Base-by-base conservation (phyloP, 2,329 filamentous ascomycete species). In the Cladosporium sp. region DNA sequence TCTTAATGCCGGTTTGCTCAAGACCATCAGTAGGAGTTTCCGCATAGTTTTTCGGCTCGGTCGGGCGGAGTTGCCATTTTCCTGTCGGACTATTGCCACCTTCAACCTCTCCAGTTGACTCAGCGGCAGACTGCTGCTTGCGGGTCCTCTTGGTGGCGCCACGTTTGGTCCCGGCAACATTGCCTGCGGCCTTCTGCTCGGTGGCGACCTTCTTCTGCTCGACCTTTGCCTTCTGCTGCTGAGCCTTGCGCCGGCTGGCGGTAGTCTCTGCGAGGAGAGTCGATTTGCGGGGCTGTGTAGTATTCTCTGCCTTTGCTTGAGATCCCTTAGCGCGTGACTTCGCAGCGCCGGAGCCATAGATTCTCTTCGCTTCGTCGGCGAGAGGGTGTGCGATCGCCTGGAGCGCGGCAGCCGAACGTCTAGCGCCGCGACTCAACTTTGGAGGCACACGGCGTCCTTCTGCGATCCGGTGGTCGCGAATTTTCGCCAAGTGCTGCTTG, bases 401-500 rank as follows among this genome's bases (percentile, higher is more conserved):
- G 35, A 28, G 22, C 22, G 4, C n/a, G 2, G 22, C 14, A 4
- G n/a, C 22, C 43, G 55, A 9, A 13, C 48, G 48, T 14, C 32
- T 43, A 10, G 48, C 40, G 11, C 43, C 51, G 32, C 51, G 56
- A 4, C 58, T 53, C 9, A 59, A 49, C 52, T 56, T 56, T 1
- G 59, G 58, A 4, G 63, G 63, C 10, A 66, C 61, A 9, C 33
- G 33, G 9, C 56, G 49, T 1, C 56, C 50, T 9, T 44, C 42
- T 2, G 41, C 43, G 2, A 49, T 52, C 16, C 63, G 63, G 9
- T 53, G 59, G 22, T 55, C 56, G 44, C 59, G 55, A 14, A 64
- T 46, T 52, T 66, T 66, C 3, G 54, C 55, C 1, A 66, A 51
- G 34, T 66, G 63, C 54, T 66, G 63, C 43, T 57, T 56, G 42